These are phyloP conservation scores for Phaeolepiota aurea DNA, from an alignment of 768 basidiomycete genomes.

Conservation along the genomic window DNA sequence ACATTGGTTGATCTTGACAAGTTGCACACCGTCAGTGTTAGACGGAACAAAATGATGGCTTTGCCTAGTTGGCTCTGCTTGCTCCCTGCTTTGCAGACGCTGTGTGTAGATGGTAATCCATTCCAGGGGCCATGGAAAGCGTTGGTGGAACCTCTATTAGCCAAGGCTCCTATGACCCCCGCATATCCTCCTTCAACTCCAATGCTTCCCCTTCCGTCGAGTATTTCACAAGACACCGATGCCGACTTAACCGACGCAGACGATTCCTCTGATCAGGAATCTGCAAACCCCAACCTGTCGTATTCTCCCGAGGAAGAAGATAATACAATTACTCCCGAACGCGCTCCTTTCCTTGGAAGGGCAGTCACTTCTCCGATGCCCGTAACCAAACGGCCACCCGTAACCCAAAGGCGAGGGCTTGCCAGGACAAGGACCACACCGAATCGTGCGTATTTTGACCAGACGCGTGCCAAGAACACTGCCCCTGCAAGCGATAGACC, in stretches of 20 bases:
- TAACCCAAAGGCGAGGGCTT: conserved; percentile 33
- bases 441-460: conserved; percentile 45
- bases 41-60: conserved; percentile 80
- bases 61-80: conserved; percentile 95
- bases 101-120: conserved; percentile 93
- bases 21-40: conserved; percentile 83
- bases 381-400: conserved; percentile 14
- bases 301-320: conserved; percentile 52
- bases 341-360: conserved; percentile 44
- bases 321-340: conserved; percentile 64
- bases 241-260: conserved; percentile 42
- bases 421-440: conserved; percentile 71
- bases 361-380: conserved; percentile 40
- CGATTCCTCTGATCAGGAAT: conserved; percentile 51
- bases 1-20: conserved; percentile 65
- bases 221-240: conserved; percentile 32
- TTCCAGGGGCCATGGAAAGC: conserved; percentile 93
- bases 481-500: conserved; percentile 15
- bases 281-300: conserved; percentile 29
- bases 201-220: conserved; percentile 42
- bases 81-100: conserved; percentile 72
- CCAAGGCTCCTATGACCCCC: conserved; percentile 51
- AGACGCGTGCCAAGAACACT: conserved; percentile 26
- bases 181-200: conserved; percentile 62
- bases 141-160: conserved; percentile 76